These are phyloP conservation scores for Myxozyma udenii DNA, from an alignment of 805 yeast genomes.

Conservation along the genomic window DNA sequence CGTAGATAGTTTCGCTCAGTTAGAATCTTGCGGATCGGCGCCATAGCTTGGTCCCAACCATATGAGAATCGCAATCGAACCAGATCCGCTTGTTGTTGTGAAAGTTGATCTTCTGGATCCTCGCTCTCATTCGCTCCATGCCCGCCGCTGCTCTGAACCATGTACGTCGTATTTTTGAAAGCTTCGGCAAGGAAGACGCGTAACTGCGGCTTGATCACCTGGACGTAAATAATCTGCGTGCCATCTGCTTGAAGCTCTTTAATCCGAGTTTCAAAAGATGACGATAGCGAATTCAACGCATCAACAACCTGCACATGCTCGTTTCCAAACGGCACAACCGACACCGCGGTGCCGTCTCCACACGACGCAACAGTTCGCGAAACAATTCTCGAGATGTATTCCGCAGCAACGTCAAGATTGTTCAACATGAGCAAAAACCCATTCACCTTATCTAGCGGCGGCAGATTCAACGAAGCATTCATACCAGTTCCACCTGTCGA, in stretches of 20 bases:
- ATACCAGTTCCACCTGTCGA: not conserved
- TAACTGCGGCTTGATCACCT: slow-evolving; percentile 41
- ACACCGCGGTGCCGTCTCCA: slow-evolving; percentile 27
- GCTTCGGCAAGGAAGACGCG: slow-evolving; percentile 40
- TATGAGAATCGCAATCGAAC: slow-evolving; percentile 46
- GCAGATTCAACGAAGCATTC: slow-evolving; percentile 1
- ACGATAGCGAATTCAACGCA: slow-evolving; percentile 31
- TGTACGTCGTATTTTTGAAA: slow-evolving; percentile 44
- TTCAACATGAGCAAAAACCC: slow-evolving; percentile 66
- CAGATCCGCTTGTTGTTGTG: slow-evolving; percentile 26
- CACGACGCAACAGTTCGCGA: slow-evolving; percentile 37
- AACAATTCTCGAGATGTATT: slow-evolving; percentile 55
- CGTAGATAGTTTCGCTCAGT: slow-evolving; percentile 51
- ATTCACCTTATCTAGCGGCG: slow-evolving; percentile 29
- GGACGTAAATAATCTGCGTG: slow-evolving; percentile 43
- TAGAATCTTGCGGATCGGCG: slow-evolving; percentile 62
- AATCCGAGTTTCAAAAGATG: slow-evolving; percentile 38
- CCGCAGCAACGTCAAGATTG: slow-evolving; percentile 61
- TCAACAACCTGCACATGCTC: slow-evolving; percentile 29
- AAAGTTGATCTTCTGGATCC: slow-evolving; percentile 23
- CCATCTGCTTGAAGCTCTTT: slow-evolving; percentile 46
- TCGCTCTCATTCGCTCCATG: slow-evolving; percentile 23
- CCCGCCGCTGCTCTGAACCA: slow-evolving; percentile 29
- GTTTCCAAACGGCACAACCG: slow-evolving; percentile 33
- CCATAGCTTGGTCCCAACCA: slow-evolving; percentile 62